Conservation (phyloP, 108 stramenopile species). For the Fragilaria radians region DNA sequence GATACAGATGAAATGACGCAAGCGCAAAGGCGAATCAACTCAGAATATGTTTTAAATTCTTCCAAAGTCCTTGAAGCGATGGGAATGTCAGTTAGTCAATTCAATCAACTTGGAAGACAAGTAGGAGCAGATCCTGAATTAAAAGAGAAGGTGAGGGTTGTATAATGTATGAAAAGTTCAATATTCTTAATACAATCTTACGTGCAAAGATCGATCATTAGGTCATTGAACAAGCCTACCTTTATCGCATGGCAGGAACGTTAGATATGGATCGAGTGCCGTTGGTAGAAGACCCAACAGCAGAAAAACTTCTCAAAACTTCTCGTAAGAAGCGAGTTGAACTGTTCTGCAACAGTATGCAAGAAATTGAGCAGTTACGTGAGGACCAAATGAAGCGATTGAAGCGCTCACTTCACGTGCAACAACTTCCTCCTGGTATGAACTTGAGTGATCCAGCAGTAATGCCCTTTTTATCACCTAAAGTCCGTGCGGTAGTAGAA, state of each 20-base stretch:
- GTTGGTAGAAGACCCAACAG: slow-evolving; percentile 42
- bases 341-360: slow-evolving; percentile 50
- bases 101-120: slow-evolving; percentile 58
- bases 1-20: slow-evolving; percentile 5
- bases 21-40: slow-evolving; percentile 17
- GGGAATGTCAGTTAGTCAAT: slow-evolving; percentile 57
- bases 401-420: slow-evolving; percentile 31
- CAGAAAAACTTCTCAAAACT: slow-evolving; percentile 21
- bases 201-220: no score
- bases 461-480: slow-evolving; percentile 43
- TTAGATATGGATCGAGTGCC: slow-evolving; percentile 48
- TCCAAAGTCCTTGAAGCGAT: slow-evolving; percentile 47
- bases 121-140: slow-evolving; percentile 28
- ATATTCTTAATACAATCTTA: no score
- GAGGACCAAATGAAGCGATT: slow-evolving; percentile 45
- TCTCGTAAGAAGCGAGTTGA: slow-evolving; percentile 37
- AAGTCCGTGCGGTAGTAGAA: slow-evolving; percentile 46
- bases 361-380: slow-evolving; percentile 58
- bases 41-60: slow-evolving; percentile 33
- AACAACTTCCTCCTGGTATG: slow-evolving; percentile 43
- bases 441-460: slow-evolving; percentile 51
- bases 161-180: no score
- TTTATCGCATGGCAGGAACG: slow-evolving; percentile 57
- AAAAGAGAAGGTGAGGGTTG: slow-evolving; percentile 43
- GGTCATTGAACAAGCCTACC: slow-evolving; percentile 73